These are phyloP conservation scores for Mrakia gelida DNA, from an alignment of 768 basidiomycete genomes.

Conservation along the genomic window DNA sequence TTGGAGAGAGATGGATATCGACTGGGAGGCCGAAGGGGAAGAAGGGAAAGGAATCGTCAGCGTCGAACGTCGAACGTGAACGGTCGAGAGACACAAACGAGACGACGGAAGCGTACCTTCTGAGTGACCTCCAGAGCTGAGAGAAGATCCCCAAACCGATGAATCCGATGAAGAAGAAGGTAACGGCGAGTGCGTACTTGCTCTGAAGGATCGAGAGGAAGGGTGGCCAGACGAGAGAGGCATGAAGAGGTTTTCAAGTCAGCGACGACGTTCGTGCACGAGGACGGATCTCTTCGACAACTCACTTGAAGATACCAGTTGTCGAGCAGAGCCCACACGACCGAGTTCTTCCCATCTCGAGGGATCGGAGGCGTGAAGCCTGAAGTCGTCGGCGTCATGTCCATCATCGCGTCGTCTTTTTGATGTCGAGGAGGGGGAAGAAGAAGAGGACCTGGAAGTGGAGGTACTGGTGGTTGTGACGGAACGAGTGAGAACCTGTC, in stretches of 20 bases:
- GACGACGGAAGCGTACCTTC: neutral
- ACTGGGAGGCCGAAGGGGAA: neutral
- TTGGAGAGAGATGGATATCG: neutral
- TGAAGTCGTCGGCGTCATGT: neutral
- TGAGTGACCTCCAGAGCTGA: neutral
- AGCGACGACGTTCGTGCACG: too few species aligned
- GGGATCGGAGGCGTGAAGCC: constrained; percentile 8
- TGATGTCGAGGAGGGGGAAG: neutral
- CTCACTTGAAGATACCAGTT: neutral
- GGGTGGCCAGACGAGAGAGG: too few species aligned
- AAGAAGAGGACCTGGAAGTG: neutral
- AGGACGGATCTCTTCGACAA: too few species aligned
- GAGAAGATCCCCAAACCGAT: neutral
- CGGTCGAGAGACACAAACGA: neutral
- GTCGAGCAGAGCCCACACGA: neutral
- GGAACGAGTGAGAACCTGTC: too few species aligned
- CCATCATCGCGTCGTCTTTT: neutral
- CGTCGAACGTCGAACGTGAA: neutral
- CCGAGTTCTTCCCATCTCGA: neutral
- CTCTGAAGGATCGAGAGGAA: neutral
- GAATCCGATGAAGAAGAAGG: constrained; percentile 4
- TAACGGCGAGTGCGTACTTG: constrained; percentile 1
- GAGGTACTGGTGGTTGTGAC: too few species aligned
- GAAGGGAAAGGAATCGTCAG: neutral
- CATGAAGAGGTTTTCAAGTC: too few species aligned